A percentile compares a stretch with the other conserved stretches of the same genome.
phyloP scores from a whole-genome alignment of 441 rosid genomes.

The Aquilaria agallochum region DNA sequence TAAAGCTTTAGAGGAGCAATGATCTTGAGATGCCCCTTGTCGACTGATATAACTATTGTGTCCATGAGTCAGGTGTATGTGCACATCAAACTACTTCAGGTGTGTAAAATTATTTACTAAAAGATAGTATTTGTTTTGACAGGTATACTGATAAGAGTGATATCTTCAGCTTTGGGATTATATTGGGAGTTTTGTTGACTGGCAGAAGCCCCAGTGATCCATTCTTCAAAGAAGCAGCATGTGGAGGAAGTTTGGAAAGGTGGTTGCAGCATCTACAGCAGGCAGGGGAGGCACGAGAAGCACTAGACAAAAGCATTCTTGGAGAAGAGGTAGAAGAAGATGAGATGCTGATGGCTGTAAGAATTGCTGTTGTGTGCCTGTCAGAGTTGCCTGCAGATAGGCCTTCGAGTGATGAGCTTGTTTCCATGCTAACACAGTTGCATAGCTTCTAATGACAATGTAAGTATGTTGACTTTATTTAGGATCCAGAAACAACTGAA shows the following conservation, averaged over 20 bases:
- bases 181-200: slow-evolving; percentile 76
- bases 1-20: too few species aligned
- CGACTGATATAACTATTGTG: too few species aligned
- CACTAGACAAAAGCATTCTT: slow-evolving; percentile 74
- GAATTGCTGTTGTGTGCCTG: slow-evolving; percentile 81
- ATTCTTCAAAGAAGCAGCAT: slow-evolving; percentile 55
- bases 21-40: too few species aligned
- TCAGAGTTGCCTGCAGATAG: slow-evolving; percentile 88
- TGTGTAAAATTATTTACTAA: too few species aligned
- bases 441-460: slow-evolving; percentile 71
- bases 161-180: slow-evolving; percentile 93
- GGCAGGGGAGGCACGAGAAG: slow-evolving; percentile 81
- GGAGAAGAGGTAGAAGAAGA: slow-evolving; percentile 96
- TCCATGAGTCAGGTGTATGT: too few species aligned
- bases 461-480: slow-evolving; percentile 21
- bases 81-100: too few species aligned
- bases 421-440: slow-evolving; percentile 86
- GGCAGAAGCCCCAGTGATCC: slow-evolving; percentile 77
- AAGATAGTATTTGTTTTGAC: slow-evolving; percentile 11
- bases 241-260: slow-evolving; percentile 63
- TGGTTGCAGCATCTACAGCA: slow-evolving; percentile 93
- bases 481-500: slow-evolving; percentile 12
- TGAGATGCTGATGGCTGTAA: slow-evolving; percentile 92
- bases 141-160: slow-evolving; percentile 92
- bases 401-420: slow-evolving; percentile 96